Evolutionary conservation across 208 protist genomes (phyloP).

Genomic region (Crithidia bombi): DNA sequence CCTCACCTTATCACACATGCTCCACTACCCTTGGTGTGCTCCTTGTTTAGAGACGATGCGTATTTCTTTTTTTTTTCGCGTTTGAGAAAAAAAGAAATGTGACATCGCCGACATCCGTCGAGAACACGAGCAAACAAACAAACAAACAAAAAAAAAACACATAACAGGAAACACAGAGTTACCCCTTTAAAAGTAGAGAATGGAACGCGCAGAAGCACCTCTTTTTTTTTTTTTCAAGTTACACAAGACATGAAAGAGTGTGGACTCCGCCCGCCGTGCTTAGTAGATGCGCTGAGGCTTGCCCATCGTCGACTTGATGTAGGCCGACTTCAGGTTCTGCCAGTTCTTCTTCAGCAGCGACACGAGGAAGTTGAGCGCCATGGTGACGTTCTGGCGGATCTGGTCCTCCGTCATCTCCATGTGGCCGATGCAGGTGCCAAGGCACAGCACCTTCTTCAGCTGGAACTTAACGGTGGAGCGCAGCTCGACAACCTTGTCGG

Average conservation of each 20-base stretch:
- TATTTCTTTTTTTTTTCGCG: background rate
- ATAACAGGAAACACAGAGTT: background rate
- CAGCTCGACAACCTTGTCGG: conserved; percentile 95
- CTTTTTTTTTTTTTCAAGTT: background rate
- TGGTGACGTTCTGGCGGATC: conserved; percentile 95
- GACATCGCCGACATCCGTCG: background rate
- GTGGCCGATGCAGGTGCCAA: conserved; percentile 98
- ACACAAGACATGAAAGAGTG: background rate
- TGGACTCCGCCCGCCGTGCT: conserved; percentile 1
- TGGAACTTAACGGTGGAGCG: conserved; percentile 98
- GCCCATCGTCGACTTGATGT: conserved; percentile 99
- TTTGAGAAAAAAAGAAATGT: background rate
- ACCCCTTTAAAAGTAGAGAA: background rate
- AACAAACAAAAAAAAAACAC: conserved; percentile 8
- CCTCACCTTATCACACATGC: background rate
- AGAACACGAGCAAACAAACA: background rate
- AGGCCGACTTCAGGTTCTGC: conserved; percentile 99
- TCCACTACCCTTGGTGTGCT: conserved; percentile 3
- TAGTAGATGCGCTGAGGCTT: conserved; percentile 97
- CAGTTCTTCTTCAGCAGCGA: conserved; percentile 99
- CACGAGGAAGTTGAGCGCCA: conserved; percentile 99
- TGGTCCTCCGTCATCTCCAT: conserved; percentile 96
- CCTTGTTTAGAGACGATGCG: conserved; percentile 20
- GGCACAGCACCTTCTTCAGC: conserved; percentile 99
- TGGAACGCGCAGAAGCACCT: background rate